phyloP scores from a whole-genome alignment of 73 alveolate species.

The Paramecium pentaurelia region DNA sequence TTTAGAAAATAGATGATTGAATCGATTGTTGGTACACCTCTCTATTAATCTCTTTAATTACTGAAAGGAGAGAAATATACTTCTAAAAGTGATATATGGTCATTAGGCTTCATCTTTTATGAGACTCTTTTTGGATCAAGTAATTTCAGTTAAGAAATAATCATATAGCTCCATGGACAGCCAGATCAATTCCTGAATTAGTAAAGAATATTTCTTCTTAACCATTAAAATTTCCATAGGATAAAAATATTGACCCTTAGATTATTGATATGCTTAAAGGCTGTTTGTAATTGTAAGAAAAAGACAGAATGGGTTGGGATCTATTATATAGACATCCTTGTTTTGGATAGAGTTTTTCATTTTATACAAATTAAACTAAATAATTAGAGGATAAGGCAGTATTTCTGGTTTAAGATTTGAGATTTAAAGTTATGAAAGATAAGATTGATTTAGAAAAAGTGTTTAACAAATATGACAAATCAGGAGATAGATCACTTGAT shows the following conservation, averaged over 20 bases:
- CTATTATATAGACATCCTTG: slow-evolving; percentile 52
- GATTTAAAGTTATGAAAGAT: slow-evolving; percentile 49
- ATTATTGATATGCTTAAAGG: neutral
- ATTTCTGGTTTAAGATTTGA: slow-evolving; percentile 42
- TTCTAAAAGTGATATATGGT: slow-evolving; percentile 61
- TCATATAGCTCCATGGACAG: slow-evolving; percentile 55
- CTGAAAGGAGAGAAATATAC: slow-evolving; percentile 51
- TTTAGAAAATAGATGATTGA: slow-evolving; percentile 39
- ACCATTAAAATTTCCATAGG: slow-evolving; percentile 25
- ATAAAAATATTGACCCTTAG: neutral
- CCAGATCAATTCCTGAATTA: slow-evolving; percentile 52
- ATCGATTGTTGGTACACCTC: slow-evolving; percentile 56
- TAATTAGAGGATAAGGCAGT: slow-evolving; percentile 55
- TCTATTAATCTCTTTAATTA: slow-evolving; percentile 54
- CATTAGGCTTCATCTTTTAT: slow-evolving; percentile 56
- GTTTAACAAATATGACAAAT: slow-evolving; percentile 39
- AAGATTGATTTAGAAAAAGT: slow-evolving; percentile 53
- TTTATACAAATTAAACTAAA: slow-evolving; percentile 9
- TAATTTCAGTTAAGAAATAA: neutral
- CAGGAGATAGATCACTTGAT: slow-evolving; percentile 43
- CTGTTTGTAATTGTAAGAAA: slow-evolving; percentile 26
- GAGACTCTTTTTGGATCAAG: slow-evolving; percentile 47
- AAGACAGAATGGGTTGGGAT: slow-evolving; percentile 53
- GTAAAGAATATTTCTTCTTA: neutral
- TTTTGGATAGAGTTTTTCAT: slow-evolving; percentile 40